A percentile compares a stretch with the other conserved stretches of the same genome.
phyloP scores from a whole-genome alignment of 2,329 filamentous ascomycete genomes.

The Claviceps fusiformis region DNA sequence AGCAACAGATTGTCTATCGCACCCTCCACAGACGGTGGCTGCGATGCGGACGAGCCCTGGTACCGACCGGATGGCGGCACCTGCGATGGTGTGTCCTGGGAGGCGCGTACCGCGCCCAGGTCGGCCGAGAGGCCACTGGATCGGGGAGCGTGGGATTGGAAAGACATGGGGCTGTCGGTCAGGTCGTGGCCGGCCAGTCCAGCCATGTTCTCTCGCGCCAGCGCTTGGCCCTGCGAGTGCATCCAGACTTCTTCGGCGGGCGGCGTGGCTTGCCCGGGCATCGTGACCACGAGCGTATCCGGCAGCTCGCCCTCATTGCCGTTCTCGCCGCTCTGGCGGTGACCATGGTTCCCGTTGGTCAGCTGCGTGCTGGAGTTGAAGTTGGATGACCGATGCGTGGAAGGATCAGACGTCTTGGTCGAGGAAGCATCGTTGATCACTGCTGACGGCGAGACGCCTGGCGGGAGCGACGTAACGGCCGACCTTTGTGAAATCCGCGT shows the following conservation, averaged over 20 bases:
- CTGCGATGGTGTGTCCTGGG: slow-evolving; percentile 20
- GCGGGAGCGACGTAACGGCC: slow-evolving; percentile 41
- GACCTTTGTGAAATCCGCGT: slow-evolving; percentile 53
- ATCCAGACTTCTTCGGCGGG: slow-evolving; percentile 40
- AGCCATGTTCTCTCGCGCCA: slow-evolving; percentile 25
- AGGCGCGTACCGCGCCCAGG: slow-evolving; percentile 8
- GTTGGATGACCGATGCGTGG: slow-evolving; percentile 46
- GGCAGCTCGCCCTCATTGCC: slow-evolving; percentile 30
- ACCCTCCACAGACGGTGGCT: slow-evolving; percentile 30
- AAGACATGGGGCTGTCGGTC: slow-evolving; percentile 25
- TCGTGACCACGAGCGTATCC: slow-evolving; percentile 33
- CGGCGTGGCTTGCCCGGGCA: slow-evolving; percentile 29
- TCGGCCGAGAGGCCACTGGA: slow-evolving; percentile 21
- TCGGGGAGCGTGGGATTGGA: slow-evolving; percentile 18
- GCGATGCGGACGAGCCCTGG: slow-evolving; percentile 27
- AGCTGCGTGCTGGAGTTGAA: slow-evolving; percentile 56
- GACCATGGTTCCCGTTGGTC: slow-evolving; percentile 50
- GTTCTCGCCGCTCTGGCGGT: slow-evolving; percentile 22
- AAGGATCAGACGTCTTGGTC: slow-evolving; percentile 74
- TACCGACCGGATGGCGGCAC: slow-evolving; percentile 11
- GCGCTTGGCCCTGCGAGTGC: slow-evolving; percentile 43
- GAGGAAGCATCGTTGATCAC: slow-evolving; percentile 77
- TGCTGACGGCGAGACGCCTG: slow-evolving; percentile 44
- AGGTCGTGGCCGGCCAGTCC: slow-evolving; percentile 11
- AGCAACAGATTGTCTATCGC: slow-evolving; percentile 45